Evolutionary conservation across 345 rosid species (phyloP).

Genomic region (Turritis glabra): DNA sequence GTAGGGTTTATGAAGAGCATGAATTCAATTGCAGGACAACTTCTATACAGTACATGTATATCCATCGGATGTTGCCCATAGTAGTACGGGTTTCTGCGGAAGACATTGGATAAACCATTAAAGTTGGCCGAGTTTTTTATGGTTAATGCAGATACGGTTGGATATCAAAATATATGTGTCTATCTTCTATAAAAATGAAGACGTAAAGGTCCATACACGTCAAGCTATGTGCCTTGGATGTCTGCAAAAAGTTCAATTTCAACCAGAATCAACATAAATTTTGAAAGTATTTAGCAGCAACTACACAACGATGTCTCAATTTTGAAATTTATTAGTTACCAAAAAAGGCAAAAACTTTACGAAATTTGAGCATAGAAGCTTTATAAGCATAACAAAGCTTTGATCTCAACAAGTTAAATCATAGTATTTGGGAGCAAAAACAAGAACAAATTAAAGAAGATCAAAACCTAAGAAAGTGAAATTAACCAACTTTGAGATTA

Average conservation of each 20-base stretch:
- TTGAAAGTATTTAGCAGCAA: neutral
- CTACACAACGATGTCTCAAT: neutral
- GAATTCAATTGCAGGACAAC: too few relatives aligned
- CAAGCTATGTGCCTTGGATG: conserved; percentile 87
- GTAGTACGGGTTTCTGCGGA: too few relatives aligned
- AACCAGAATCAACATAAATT: neutral
- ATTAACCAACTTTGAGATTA: conserved; percentile 59
- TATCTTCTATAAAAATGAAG: too few relatives aligned
- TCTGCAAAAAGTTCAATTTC: conserved; percentile 48
- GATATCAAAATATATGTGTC: too few relatives aligned
- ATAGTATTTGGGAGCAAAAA: neutral
- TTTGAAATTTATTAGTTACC: neutral
- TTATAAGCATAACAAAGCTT: neutral
- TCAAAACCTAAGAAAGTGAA: neutral
- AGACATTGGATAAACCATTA: too few relatives aligned
- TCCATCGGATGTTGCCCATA: too few relatives aligned
- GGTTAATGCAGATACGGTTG: too few relatives aligned
- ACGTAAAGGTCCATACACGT: conserved; percentile 97
- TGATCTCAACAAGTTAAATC: neutral
- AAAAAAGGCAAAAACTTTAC: neutral
- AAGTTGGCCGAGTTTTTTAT: too few relatives aligned
- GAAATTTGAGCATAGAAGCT: neutral
- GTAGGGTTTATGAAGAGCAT: too few relatives aligned
- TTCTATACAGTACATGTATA: too few relatives aligned
- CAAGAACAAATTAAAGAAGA: neutral